Conservation (phyloP, 2,329 filamentous ascomycete genomes). For the Emmonsia crescens region DNA sequence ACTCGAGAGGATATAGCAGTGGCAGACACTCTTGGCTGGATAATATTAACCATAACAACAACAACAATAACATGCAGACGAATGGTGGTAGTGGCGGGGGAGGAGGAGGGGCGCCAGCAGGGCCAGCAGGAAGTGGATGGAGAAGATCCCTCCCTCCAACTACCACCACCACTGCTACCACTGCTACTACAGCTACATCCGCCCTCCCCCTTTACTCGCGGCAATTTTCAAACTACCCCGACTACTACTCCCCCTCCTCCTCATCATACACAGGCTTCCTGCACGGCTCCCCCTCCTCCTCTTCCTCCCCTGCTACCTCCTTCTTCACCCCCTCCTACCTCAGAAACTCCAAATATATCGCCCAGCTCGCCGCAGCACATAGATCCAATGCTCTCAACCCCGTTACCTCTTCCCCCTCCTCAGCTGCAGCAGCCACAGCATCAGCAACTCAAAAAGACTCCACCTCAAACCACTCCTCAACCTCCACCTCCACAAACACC, state of each 20-base stretch:
- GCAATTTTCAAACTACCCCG: constrained; percentile 31
- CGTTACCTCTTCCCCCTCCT: constrained; percentile 25
- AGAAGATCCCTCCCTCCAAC: constrained; percentile 20
- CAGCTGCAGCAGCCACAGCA: not conserved
- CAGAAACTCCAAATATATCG: constrained; percentile 63
- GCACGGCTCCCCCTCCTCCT: constrained; percentile 16
- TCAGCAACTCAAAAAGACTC: not conserved
- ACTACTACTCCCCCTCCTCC: not conserved
- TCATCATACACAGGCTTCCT: constrained; percentile 11
- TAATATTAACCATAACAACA: constrained; percentile 3
- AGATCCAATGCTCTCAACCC: constrained; percentile 46
- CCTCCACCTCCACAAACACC: constrained; percentile 22
- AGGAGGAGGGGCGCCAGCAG: constrained; percentile 14
- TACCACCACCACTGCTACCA: not conserved
- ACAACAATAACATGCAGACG: constrained; percentile 35
- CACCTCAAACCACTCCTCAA: not conserved
- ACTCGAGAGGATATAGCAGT: constrained; percentile 9
- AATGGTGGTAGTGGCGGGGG: constrained; percentile 25
- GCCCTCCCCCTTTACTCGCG: constrained; percentile 37
- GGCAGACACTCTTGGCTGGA: constrained; percentile 31
- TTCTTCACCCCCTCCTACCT: constrained; percentile 86
- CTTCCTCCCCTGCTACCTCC: constrained; percentile 21
- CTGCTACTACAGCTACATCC: not conserved
- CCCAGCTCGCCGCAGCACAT: constrained; percentile 61
- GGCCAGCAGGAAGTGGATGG: constrained; percentile 27